Base-by-base conservation (phyloP, 345 rosid genomes). In the Lepidium sativum region DNA sequence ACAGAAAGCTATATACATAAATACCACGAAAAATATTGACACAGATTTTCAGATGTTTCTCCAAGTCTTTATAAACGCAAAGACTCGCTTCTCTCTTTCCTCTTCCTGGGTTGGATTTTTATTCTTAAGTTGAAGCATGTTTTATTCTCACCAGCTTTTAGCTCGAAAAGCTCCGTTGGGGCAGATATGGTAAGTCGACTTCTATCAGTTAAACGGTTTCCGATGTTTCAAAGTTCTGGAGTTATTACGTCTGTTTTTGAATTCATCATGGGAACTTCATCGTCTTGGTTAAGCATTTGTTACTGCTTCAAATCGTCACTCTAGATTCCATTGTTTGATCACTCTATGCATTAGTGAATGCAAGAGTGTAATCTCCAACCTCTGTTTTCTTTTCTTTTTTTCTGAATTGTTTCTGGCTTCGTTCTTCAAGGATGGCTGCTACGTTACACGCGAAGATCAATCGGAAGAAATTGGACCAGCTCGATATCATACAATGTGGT, bases 141-240 rank as follows among this genome's bases (percentile, higher is more conserved):
- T 92, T 76, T 92, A 83, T 82, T 89, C 98, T 6, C 92, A 86
- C 70, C 89, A 92, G 75, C 94, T 92, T 27, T 86, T 92, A 31
- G 98, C 97, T 76, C 86, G 96, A n/a, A 92, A 92, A 76, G 91
- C 91, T 45, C 88, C 96, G n/a, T 81, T 92, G 7, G 94, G 98
- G 31, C 96, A 92, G 80, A 89, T 92, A 66, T 89, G 98, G 98
- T 92, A 75, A 77, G 77, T 20, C 42, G 3, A 21, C 4, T 8
- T 44, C 6, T 44, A 16, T 23, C 35, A 43, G 15, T 21, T 25
- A n/a, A 57, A 39, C 35, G 23, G 18, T 27, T 42, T 20, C 4
- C 41, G 32, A 31, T 16, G 7, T 57, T 45, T 20, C 21, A 27
- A 27, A 25, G 65, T 58, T 68, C 9, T 14, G 13, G 2, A 31